Evolutionary conservation across 345 rosid genomes (phyloP).

Genomic region (Acer negundo): DNA sequence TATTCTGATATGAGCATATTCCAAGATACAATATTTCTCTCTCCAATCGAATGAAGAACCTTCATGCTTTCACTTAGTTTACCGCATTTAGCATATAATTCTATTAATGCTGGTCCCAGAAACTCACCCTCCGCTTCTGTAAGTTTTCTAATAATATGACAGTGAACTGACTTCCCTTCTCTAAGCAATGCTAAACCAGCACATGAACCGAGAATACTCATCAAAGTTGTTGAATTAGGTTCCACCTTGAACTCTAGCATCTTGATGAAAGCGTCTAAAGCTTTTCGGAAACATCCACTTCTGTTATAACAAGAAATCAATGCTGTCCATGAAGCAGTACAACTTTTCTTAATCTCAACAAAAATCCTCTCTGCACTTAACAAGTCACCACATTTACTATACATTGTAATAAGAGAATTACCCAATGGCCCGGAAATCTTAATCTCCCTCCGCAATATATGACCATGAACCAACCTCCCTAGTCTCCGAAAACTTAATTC

Average conservation of each 20-base stretch:
- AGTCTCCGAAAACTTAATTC: slow-evolving; percentile 43
- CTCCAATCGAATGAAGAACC: slow-evolving; percentile 44
- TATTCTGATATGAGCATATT: slow-evolving; percentile 68
- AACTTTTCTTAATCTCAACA: slow-evolving; percentile 18
- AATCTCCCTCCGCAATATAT: slow-evolving; percentile 36
- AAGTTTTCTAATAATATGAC: slow-evolving; percentile 51
- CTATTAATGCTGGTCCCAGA: slow-evolving; percentile 64
- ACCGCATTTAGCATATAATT: slow-evolving; percentile 64
- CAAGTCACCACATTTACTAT: slow-evolving; percentile 73
- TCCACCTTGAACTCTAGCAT: slow-evolving; percentile 49
- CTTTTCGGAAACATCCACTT: slow-evolving; percentile 45
- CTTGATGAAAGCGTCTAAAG: slow-evolving; percentile 47
- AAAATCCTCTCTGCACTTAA: slow-evolving; percentile 59
- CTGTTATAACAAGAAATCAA: slow-evolving; percentile 74
- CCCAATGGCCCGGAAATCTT: slow-evolving; percentile 43
- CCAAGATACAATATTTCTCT: slow-evolving; percentile 59
- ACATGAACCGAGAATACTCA: slow-evolving; percentile 68
- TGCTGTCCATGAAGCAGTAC: slow-evolving; percentile 67
- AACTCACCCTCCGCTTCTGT: slow-evolving; percentile 42
- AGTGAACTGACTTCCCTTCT: slow-evolving; percentile 76
- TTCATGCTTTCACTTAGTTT: slow-evolving; percentile 44
- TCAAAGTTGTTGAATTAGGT: slow-evolving; percentile 64
- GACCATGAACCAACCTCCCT: slow-evolving; percentile 56
- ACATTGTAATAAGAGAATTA: slow-evolving; percentile 61
- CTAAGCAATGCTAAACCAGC: slow-evolving; percentile 50